Percentiles rank a stretch among this genome's conserved stretches.
Evolutionary conservation across 2,329 filamentous ascomycete genomes (phyloP).

Genomic region (Alternaria burnsii): DNA sequence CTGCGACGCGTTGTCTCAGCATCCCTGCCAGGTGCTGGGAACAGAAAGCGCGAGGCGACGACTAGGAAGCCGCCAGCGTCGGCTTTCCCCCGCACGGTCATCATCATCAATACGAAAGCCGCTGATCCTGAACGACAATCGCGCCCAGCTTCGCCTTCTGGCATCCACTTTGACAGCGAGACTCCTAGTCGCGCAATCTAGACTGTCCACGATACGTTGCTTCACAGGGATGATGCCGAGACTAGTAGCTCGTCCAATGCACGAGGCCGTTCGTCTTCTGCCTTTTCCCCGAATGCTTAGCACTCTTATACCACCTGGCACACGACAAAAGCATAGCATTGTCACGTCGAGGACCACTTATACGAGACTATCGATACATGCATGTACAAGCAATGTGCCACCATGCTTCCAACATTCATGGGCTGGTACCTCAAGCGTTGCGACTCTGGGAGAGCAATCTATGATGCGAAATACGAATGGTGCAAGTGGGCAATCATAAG

Average conservation of each 20-base stretch:
- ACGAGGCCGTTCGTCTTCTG: neutral
- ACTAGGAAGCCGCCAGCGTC: constrained; percentile 5
- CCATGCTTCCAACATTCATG: too few relatives aligned
- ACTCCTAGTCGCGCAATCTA: neutral
- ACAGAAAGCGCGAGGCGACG: constrained; percentile 8
- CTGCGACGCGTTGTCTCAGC: neutral
- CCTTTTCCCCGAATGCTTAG: neutral
- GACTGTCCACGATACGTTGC: neutral
- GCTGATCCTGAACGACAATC: neutral
- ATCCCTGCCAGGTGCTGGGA: constrained; percentile 3
- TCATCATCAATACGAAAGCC: neutral
- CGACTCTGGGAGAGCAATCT: too few relatives aligned
- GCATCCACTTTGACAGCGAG: neutral
- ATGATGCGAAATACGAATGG: too few relatives aligned
- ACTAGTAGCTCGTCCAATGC: neutral
- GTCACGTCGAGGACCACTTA: neutral
- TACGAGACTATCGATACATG: too few relatives aligned
- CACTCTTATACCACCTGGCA: neutral
- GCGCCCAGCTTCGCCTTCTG: constrained; percentile 2
- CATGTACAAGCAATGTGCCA: too few relatives aligned
- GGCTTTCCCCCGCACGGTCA: constrained; percentile 1
- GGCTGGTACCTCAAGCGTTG: too few relatives aligned
- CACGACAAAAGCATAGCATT: neutral
- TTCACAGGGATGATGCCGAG: constrained; percentile 5
- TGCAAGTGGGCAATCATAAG: neutral